Conservation (phyloP, 768 basidiomycete genomes). For the Sutorius australiensis region DNA sequence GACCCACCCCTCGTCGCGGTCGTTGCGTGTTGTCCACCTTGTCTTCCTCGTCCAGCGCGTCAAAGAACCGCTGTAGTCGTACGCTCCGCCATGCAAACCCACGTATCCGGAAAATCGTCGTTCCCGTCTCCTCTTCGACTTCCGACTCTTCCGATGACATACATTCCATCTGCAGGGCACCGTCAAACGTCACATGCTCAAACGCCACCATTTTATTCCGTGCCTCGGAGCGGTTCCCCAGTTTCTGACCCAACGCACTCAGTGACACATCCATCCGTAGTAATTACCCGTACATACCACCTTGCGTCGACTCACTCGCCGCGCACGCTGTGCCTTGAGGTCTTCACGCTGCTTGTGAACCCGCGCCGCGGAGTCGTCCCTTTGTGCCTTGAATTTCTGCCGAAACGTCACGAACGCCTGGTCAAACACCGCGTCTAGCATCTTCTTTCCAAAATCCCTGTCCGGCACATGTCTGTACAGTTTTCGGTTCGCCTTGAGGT, state of each 20-base stretch:
- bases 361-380: constrained; percentile 43
- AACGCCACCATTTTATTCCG: constrained; percentile 52
- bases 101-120: constrained; percentile 47
- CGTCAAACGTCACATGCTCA: constrained; percentile 63
- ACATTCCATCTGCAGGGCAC: constrained; percentile 68
- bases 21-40: constrained; percentile 40
- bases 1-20: constrained; percentile 57
- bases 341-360: constrained; percentile 53
- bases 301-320: constrained; percentile 60
- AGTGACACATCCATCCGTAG: not conserved
- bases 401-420: constrained; percentile 66
- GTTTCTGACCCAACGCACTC: constrained; percentile 47
- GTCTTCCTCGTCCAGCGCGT: constrained; percentile 57
- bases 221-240: constrained; percentile 58
- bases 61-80: constrained; percentile 58
- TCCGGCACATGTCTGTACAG: constrained; percentile 62
- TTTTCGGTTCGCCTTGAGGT: constrained; percentile 53
- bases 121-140: constrained; percentile 38
- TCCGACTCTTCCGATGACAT: constrained; percentile 82
- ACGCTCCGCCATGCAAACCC: constrained; percentile 67
- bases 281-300: constrained; percentile 40
- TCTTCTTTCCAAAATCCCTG: constrained; percentile 62
- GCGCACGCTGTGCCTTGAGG: constrained; percentile 55
- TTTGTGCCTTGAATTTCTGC: constrained; percentile 62
- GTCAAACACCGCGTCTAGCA: constrained; percentile 60